Conservation (phyloP, 345 rosid species). For the Populus ilicifolia region DNA sequence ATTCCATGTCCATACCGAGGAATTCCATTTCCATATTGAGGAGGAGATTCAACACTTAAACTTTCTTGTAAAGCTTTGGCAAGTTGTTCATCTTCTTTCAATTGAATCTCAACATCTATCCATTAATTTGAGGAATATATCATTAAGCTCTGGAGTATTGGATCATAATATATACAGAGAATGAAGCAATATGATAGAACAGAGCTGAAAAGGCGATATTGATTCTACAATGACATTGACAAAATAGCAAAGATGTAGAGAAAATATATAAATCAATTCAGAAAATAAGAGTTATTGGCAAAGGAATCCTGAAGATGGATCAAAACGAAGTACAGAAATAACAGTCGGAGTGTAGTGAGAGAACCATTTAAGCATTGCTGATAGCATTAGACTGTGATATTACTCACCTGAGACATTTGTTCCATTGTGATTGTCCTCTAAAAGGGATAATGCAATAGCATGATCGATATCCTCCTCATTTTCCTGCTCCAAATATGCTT, state of each 20-base stretch:
- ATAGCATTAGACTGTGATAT: slow-evolving; percentile 11
- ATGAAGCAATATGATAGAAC: background rate
- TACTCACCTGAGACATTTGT: slow-evolving; percentile 47
- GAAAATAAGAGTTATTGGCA: background rate
- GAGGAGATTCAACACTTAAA: slow-evolving; percentile 58
- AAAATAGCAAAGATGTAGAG: background rate
- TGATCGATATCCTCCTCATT: slow-evolving; percentile 79
- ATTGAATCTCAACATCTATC: slow-evolving; percentile 48
- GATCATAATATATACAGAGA: background rate
- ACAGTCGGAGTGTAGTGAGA: background rate
- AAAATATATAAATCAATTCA: background rate
- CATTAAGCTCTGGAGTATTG: slow-evolving; percentile 15
- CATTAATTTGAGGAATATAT: slow-evolving; percentile 25
- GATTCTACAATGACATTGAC: background rate
- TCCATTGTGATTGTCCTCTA: slow-evolving; percentile 56
- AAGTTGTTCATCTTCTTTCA: slow-evolving; percentile 88
- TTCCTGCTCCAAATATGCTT: slow-evolving; percentile 45
- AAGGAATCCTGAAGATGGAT: background rate
- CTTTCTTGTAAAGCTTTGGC: slow-evolving; percentile 92
- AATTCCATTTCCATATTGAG: slow-evolving; percentile 38
- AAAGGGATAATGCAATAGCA: slow-evolving; percentile 79
- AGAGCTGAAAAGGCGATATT: background rate
- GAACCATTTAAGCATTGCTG: background rate
- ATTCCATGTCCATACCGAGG: slow-evolving; percentile 16
- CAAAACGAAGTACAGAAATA: background rate